A percentile compares a stretch with the other conserved stretches of the same genome.
phyloP scores from a whole-genome alignment of 345 rosid species.

The Euclidium syriacum region DNA sequence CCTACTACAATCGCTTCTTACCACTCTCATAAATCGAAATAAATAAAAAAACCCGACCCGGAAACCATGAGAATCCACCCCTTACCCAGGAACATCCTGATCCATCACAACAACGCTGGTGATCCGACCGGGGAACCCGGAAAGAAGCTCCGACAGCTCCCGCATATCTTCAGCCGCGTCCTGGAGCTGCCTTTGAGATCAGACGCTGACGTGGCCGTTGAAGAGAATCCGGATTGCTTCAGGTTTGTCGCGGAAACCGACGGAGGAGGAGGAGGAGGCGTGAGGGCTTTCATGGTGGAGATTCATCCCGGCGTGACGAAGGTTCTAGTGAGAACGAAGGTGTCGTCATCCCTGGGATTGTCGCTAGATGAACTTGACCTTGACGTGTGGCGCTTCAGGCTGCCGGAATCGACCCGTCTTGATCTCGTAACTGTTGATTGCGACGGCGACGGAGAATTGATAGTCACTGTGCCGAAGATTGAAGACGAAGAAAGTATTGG shows the following conservation, averaged over 20 bases:
- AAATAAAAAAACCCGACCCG: too few relatives aligned
- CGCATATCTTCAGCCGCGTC: constrained; percentile 78
- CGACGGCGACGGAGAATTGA: constrained; percentile 62
- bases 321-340: constrained; percentile 62
- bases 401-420: constrained; percentile 75
- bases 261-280: constrained; percentile 49
- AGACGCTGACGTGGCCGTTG: constrained; percentile 68
- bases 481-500: constrained; percentile 33
- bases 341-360: constrained; percentile 47
- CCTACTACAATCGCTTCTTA: too few relatives aligned
- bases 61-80: constrained; percentile 89
- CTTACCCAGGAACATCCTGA: constrained; percentile 49
- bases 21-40: too few relatives aligned
- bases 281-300: constrained; percentile 66
- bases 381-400: constrained; percentile 84
- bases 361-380: constrained; percentile 64
- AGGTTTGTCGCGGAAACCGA: constrained; percentile 73
- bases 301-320: constrained; percentile 76
- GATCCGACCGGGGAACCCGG: constrained; percentile 20
- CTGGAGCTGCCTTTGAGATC: constrained; percentile 81
- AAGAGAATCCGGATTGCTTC: constrained; percentile 70
- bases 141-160: constrained; percentile 76
- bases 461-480: constrained; percentile 80
- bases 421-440: constrained; percentile 75
- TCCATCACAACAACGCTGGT: constrained; percentile 38